phyloP scores from a whole-genome alignment of 345 rosid genomes.

The Boechera stricta region DNA sequence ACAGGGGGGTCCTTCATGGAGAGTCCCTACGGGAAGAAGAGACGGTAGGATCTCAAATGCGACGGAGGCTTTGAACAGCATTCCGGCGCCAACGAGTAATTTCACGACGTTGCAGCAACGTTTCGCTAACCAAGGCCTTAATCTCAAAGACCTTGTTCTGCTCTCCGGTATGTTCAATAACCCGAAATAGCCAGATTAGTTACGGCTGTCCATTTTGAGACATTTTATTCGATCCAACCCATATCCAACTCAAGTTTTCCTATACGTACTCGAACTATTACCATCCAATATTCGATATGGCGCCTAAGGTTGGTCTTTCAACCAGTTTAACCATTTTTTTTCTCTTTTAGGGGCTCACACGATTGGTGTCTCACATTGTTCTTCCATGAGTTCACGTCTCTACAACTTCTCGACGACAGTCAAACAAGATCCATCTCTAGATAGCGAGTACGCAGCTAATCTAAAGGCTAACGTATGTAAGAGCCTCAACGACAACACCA shows the following conservation, averaged over 20 bases:
- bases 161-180: constrained; percentile 52
- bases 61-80: constrained; percentile 58
- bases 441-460: constrained; percentile 69
- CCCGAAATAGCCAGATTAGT: background rate
- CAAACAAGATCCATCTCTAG: constrained; percentile 68
- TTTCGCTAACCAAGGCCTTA: constrained; percentile 67
- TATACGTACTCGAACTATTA: too few species aligned
- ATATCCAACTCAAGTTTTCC: too few species aligned
- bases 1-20: constrained; percentile 87
- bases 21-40: constrained; percentile 84
- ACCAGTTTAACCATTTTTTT: background rate
- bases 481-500: constrained; percentile 59
- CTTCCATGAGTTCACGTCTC: constrained; percentile 59
- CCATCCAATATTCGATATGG: too few species aligned
- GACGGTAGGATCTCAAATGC: constrained; percentile 69
- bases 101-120: constrained; percentile 56
- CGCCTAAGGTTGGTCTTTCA: too few species aligned
- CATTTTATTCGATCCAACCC: too few species aligned
- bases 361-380: constrained; percentile 75
- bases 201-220: background rate
- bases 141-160: constrained; percentile 69
- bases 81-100: constrained; percentile 69
- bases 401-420: constrained; percentile 77
- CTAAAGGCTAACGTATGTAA: constrained; percentile 75
- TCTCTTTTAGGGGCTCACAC: constrained; percentile 75